phyloP scores from a whole-genome alignment of 2,329 filamentous ascomycete species.

The Ophiocordyceps australis region DNA sequence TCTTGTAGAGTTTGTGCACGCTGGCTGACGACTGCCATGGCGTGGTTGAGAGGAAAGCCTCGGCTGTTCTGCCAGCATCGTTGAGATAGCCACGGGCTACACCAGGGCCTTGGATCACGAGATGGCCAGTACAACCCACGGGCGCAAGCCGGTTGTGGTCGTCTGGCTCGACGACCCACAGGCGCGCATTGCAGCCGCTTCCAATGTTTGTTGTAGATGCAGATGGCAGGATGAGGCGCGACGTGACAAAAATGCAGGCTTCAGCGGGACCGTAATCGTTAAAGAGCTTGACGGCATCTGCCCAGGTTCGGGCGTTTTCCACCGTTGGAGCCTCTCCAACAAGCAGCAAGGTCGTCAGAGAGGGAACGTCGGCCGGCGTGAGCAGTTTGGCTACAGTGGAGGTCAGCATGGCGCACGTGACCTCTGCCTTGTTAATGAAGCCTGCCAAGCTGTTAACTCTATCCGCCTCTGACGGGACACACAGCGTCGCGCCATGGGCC shows the following conservation, averaged over 20 bases:
- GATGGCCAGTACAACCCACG: constrained; percentile 5
- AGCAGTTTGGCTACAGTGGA: constrained; percentile 5
- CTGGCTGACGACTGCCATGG: too few relatives aligned
- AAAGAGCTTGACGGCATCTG: constrained; percentile 4
- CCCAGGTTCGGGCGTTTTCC: constrained; percentile 2
- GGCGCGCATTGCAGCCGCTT: constrained; percentile 1
- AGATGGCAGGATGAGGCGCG: background rate
- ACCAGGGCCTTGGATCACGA: constrained; percentile 5
- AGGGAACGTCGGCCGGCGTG: constrained; percentile 1
- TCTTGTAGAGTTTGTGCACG: background rate
- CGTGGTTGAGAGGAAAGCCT: constrained; percentile 6
- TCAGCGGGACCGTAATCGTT: constrained; percentile 8
- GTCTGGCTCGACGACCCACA: constrained; percentile 5
- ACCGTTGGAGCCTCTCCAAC: constrained; percentile 4
- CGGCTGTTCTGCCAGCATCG: constrained; percentile 5
- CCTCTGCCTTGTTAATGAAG: constrained; percentile 2
- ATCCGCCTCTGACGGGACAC: constrained; percentile 4
- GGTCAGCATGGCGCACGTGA: constrained; percentile 5
- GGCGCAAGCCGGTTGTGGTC: constrained; percentile 4
- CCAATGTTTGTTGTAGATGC: constrained; percentile 2
- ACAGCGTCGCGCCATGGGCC: constrained; percentile 5
- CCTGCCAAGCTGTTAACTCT: constrained; percentile 3
- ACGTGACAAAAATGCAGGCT: constrained; percentile 2
- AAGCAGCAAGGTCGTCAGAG: constrained; percentile 5
- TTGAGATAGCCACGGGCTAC: constrained; percentile 6